Conservation (phyloP, 2,329 filamentous ascomycete species). For the Aspergillus sp. region DNA sequence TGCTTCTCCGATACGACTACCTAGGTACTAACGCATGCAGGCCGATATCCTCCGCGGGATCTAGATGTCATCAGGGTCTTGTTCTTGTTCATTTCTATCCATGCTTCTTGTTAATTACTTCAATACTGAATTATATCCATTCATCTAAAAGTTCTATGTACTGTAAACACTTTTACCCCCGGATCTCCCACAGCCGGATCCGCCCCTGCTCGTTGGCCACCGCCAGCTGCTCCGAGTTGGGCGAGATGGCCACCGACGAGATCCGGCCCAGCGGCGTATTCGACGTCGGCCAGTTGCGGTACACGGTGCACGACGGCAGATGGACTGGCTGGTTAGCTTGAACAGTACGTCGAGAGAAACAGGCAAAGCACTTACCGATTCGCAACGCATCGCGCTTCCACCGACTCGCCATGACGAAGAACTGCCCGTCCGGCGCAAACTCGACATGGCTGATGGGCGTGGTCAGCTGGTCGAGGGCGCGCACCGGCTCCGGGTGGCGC, state of each 20-base stretch:
- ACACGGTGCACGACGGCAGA: constrained; percentile 87
- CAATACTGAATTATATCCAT: constrained; percentile 5
- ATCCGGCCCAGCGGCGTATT: constrained; percentile 85
- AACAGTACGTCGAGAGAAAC: neutral
- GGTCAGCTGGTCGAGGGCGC: constrained; percentile 79
- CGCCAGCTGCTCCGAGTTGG: constrained; percentile 67
- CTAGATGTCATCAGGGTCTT: no score
- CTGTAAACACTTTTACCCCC: constrained; percentile 45
- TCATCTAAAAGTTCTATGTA: neutral
- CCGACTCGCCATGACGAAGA: constrained; percentile 80
- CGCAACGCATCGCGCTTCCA: constrained; percentile 87
- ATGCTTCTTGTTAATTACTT: no score
- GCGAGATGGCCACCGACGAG: constrained; percentile 68
- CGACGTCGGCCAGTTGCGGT: constrained; percentile 93
- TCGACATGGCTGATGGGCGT: constrained; percentile 76
- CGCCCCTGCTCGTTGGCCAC: constrained; percentile 88
- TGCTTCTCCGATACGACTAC: no score
- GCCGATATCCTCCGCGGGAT: no score
- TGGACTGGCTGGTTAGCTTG: constrained; percentile 57
- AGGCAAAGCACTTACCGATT: constrained; percentile 49
- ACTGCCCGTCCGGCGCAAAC: constrained; percentile 86
- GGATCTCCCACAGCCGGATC: constrained; percentile 87
- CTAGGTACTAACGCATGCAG: no score
- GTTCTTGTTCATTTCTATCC: no score
- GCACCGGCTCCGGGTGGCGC: constrained; percentile 67